These are phyloP conservation scores for Naganishia friedmannii DNA, from an alignment of 768 basidiomycete species.

Conservation along the genomic window DNA sequence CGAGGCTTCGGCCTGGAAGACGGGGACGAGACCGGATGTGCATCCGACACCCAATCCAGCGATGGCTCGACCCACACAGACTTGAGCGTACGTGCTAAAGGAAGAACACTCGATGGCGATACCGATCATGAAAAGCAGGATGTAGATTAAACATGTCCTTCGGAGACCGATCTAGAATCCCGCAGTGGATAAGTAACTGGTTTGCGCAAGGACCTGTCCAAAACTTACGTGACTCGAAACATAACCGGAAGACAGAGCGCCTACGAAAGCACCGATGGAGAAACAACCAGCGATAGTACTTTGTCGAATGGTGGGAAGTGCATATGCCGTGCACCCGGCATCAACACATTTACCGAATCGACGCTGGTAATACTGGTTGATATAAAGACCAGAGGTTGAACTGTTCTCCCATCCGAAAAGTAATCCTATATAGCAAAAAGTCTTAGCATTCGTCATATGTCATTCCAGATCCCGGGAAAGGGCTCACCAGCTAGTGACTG, in stretches of 20 bases:
- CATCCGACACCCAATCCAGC: conserved; percentile 48
- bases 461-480: neutral
- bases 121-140: conserved; percentile 46
- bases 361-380: conserved; percentile 39
- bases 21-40: conserved; percentile 43
- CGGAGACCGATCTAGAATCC: conserved; percentile 38
- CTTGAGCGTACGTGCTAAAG: conserved; percentile 44
- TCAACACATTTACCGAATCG: conserved; percentile 46
- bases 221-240: conserved; percentile 12
- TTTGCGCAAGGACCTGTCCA: no score
- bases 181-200: neutral
- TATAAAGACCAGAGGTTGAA: conserved; percentile 48
- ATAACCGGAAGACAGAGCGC: conserved; percentile 44
- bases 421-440: conserved; percentile 23
- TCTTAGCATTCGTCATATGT: neutral
- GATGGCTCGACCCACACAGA: conserved; percentile 46
- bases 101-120: conserved; percentile 50
- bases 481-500: conserved; percentile 44
- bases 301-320: conserved; percentile 44
- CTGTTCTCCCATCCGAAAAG: conserved; percentile 51
- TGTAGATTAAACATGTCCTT: conserved; percentile 45
- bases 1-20: conserved; percentile 47
- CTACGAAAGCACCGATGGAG: conserved; percentile 47
- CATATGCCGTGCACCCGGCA: conserved; percentile 34
- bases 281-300: conserved; percentile 48